Base-by-base conservation (phyloP, 2,329 filamentous ascomycete species). In the Colletotrichum graminicola region DNA sequence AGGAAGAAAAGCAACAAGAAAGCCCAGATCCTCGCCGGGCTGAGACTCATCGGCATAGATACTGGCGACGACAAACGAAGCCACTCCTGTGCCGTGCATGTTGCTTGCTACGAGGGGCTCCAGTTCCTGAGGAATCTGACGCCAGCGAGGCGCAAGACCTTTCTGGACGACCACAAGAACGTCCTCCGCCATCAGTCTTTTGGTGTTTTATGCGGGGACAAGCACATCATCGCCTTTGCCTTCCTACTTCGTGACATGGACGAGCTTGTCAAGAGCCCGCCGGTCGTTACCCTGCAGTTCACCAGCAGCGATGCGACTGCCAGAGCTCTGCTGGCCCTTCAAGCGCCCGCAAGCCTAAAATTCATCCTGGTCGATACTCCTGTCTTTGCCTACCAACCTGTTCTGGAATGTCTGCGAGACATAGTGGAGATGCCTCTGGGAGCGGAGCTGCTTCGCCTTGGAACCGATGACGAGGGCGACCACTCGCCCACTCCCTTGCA, bases 361-460 rank as follows among this genome's bases (percentile, higher is more conserved):
- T 90, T 93, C 55, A 77, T 91, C 0, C 79, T 90, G 2, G 87
- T 93, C 0, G 87, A 92, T 52, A 91, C 91, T 0, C 84, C 91
- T 0, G 84, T 91, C 0, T 94, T 93, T 76, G 89, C 91, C 0
- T 93, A 90, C 66, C 89, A 93, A 65, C 92, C 92, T 0, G 84
- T 94, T 1, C 77, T 94, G 5, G 79, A 85, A 59, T 84, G 87
- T 1, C 80, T 94, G 1, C 86, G 92, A 76, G 79, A 82, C 0
- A 88, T 89, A 32, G 80, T 77, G 0, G 84, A 89, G 2, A 65
- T 93, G 0, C 87, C 91, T 0, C 80, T 94, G 0, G 81, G 86
- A 3, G 77, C 87, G 1, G 81, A 87, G 41, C 75, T 93, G 0
- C 78, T 93, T 5, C 72, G 80, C 3, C 57, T 65, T 12, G 45